Base-by-base conservation (phyloP, 164 flowering plant genomes). In the Berberis vulgaris region DNA sequence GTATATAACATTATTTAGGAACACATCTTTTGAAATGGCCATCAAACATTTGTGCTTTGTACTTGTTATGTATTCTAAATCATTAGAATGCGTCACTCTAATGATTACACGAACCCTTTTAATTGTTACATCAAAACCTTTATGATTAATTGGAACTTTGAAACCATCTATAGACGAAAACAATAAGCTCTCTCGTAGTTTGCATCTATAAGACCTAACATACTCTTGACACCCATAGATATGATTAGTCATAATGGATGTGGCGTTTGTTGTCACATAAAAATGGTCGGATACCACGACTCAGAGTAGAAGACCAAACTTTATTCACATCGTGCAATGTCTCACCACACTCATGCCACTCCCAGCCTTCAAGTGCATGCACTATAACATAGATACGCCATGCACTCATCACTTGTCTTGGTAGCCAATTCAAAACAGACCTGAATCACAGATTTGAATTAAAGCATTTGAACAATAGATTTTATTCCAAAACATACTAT, bases 351-450 rank as follows among this genome's bases (percentile, higher is more conserved):
- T 69, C 72, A 13, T 69, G 72, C 41, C n/a, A 40, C 1, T 64
- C 57, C 68, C 72, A 69, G 7, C 42, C 59, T 65, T 64, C 72
- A 6, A 69, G 39, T 3, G 72, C 68, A 1, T 69, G 72, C 46
- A 69, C 43, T n/a, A 69, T 65, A 1, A 67, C 72, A 3, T 64
- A 67, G 1, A 69, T 12, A 1, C 72, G 67, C 65, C 68, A 60
- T 59, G 72, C 72, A n/a, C 68, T 69, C 72, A 69, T 69, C 49
- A 64, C 72, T 42, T 65, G 45, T 43, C 72, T 69, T 2, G 68
- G 72, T n/a, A 69, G 42, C 72, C 72, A 69, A 46, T 69, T 69
- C 68, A 26, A 26, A 26, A 26, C 26, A 26, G 26, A 26, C 26
- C 26, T 26, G 26, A 26, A 26, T 26, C 26, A 26, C 26, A 26